Evolutionary conservation across 2,329 filamentous ascomycete species (phyloP).

Genomic region (Cordyceps fumosorosea): DNA sequence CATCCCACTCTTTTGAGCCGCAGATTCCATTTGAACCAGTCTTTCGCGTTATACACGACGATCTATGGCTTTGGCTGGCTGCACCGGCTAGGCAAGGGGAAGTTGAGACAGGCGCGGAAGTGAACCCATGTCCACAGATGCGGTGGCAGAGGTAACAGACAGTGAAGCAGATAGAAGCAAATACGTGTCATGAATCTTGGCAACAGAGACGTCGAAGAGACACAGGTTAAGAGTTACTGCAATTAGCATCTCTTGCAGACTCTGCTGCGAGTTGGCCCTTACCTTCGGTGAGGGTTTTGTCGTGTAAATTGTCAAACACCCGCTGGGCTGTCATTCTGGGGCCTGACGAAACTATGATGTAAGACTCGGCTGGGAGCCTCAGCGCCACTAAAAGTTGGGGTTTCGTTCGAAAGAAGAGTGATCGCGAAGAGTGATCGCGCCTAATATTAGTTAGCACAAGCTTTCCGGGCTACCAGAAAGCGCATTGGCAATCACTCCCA

Average conservation of each 20-base stretch:
- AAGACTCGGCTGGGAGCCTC: neutral
- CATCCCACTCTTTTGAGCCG: neutral
- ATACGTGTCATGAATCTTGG: neutral
- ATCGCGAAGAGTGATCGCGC: neutral
- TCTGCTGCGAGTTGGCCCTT: no score
- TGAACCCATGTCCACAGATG: neutral
- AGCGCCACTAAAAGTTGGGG: neutral
- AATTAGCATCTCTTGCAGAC: neutral
- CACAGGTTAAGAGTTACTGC: neutral
- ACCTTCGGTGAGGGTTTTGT: neutral
- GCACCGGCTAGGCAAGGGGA: neutral
- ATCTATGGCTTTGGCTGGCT: no score
- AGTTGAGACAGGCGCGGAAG: neutral
- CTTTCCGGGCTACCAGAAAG: neutral
- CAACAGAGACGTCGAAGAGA: neutral
- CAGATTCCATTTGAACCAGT: neutral
- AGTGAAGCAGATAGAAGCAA: neutral
- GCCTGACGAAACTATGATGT: neutral
- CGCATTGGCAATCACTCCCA: no score
- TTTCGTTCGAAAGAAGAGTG: neutral
- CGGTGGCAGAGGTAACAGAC: neutral
- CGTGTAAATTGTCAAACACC: neutral
- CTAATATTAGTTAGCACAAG: neutral
- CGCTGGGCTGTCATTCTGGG: neutral
- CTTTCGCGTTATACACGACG: neutral